Conservation (phyloP, 805 yeast species). For the Zygoascus flipseniorum region DNA sequence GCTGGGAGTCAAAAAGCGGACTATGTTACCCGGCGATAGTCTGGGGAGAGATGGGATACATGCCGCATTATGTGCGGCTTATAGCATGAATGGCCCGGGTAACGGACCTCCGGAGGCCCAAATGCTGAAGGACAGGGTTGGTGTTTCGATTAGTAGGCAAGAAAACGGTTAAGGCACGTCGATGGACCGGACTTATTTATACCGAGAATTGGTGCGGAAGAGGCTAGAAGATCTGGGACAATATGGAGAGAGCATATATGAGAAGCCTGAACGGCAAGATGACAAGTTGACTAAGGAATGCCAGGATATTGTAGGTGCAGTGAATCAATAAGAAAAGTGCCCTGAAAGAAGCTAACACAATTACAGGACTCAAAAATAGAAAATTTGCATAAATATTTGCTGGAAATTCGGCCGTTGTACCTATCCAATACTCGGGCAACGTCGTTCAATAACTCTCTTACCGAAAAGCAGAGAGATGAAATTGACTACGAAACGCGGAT, state of each 20-base stretch:
- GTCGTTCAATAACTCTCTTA: conserved; percentile 16
- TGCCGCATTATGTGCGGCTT: too few species aligned
- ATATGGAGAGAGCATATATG: background rate
- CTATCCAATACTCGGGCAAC: conserved; percentile 19
- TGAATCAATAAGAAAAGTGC: background rate
- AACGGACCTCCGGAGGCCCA: too few species aligned
- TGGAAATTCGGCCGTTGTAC: conserved; percentile 24
- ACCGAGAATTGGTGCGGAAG: conserved; percentile 13
- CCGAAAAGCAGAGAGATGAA: conserved; percentile 31
- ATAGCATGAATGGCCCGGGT: too few species aligned
- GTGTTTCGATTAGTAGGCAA: too few species aligned
- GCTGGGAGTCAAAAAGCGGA: too few species aligned
- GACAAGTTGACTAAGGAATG: conserved; percentile 24
- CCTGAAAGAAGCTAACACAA: background rate
- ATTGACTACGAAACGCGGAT: conserved; percentile 32
- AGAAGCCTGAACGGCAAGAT: background rate
- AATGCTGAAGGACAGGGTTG: too few species aligned
- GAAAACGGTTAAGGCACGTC: background rate
- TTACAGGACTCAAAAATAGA: conserved; percentile 8
- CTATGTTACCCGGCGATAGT: too few species aligned
- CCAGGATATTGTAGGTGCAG: conserved; percentile 15
- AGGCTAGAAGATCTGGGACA: conserved; percentile 11
- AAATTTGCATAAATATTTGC: conserved; percentile 18
- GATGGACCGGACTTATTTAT: conserved; percentile 13
- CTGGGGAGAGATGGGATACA: too few species aligned